Evolutionary conservation across 257 asterid species (phyloP), one percentile per base, ranked within the genome.

Genomic region (Euphrasia confusa): DNA sequence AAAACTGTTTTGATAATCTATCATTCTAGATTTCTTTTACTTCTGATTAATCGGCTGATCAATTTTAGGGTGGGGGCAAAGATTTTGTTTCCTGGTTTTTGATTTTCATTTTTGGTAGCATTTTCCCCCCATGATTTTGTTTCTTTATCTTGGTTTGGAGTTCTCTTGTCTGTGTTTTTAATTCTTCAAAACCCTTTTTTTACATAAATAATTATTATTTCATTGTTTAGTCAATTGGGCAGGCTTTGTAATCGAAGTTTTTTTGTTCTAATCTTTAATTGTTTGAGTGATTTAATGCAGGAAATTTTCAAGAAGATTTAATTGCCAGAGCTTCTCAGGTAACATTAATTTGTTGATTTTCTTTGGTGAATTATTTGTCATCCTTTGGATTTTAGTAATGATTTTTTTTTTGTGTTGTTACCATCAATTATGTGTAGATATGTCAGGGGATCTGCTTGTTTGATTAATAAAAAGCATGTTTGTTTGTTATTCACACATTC

Each of bases 291-390:
- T 3, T 63, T 48, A 63, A 17, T 68, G 80, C 75, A 61, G 78
- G 76, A 21, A 13, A 30, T 18, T 10, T 24, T 70, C 13, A 13
- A 45, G 62, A 49, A 45, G 45, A 48, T 64, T 79, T 63, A 15
- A 44, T 67, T 70, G 60, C 56, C 2, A 42, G 28, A 53, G 67
- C 63, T 12, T 50, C 17, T 8, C 61, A 68, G 73, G 84, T 72
- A 66, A 18, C 12, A 15, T 24, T 60, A 10, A 13, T 68, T 1
- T 68, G 17, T 63, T 62, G 44, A 37, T 57, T 63, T 24, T 53
- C 58, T 47, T 63, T 72, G 45, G 68, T 21, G 49, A 2, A 58
- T 17, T 68, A 11, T 14, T 47, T 52, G 13, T 64, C 24, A 15
- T 61, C 35, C 27, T 37, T 55, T 72, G 67, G 26, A 56, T 67